A percentile compares a stretch with the other conserved stretches of the same genome.
Conservation (phyloP, 2,329 filamentous ascomycete genomes). For the Penicillium sp. region DNA sequence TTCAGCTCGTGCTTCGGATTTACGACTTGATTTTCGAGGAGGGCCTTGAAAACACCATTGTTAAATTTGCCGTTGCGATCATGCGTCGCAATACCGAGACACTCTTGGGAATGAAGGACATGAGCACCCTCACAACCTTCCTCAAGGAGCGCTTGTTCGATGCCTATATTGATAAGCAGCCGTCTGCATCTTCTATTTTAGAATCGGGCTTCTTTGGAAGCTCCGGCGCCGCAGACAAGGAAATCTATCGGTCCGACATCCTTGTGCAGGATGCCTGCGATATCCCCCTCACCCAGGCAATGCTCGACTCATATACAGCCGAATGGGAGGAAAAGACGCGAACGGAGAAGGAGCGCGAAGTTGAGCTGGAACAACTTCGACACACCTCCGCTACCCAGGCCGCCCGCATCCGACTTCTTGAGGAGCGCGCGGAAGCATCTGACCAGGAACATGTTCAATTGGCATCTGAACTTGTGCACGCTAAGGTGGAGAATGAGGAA, state of each 20-base stretch:
- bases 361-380: conserved; percentile 76
- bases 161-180: conserved; percentile 92
- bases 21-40: conserved; percentile 95
- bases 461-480: conserved; percentile 86
- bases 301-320: conserved; percentile 75
- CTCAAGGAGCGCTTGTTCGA: conserved; percentile 95
- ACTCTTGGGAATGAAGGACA: conserved; percentile 84
- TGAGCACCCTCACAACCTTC: conserved; percentile 85
- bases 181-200: conserved; percentile 87
- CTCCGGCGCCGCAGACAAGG: conserved; percentile 86
- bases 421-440: conserved; percentile 84
- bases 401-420: conserved; percentile 79
- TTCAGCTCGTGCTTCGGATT: conserved; percentile 93
- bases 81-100: conserved; percentile 91
- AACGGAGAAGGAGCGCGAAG: conserved; percentile 79
- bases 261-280: conserved; percentile 91
- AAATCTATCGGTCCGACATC: conserved; percentile 92
- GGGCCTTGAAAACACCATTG: conserved; percentile 81
- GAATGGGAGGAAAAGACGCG: conserved; percentile 94
- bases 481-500: conserved; percentile 92
- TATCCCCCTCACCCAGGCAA: conserved; percentile 80
- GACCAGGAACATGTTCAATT: conserved; percentile 90
- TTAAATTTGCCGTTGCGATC: conserved; percentile 91
- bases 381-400: conserved; percentile 68
- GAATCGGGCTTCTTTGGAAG: conserved; percentile 98